Evolutionary conservation across 2,329 filamentous ascomycete species (phyloP).

Genomic region (Sclerotinia subarctica): DNA sequence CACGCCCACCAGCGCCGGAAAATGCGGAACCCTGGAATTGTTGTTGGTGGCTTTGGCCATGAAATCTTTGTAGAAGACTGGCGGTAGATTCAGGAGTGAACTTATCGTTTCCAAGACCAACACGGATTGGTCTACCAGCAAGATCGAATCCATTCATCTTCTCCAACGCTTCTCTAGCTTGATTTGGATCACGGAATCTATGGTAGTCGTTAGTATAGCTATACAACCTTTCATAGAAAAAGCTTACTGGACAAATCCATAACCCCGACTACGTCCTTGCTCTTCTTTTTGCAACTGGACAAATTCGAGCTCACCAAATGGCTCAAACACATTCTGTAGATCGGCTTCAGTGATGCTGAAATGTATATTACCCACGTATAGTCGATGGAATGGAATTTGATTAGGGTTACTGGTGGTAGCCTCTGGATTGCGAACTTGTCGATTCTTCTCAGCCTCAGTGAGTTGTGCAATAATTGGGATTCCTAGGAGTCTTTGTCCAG

Average conservation of each 20-base stretch:
- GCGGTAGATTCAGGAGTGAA: slow-evolving; percentile 97
- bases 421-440: slow-evolving; percentile 83
- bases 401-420: slow-evolving; percentile 66
- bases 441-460: slow-evolving; percentile 99
- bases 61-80: slow-evolving; percentile 87
- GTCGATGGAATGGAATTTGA: slow-evolving; percentile 90
- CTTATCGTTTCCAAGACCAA: slow-evolving; percentile 99
- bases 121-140: slow-evolving; percentile 92
- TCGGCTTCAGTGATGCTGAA: slow-evolving; percentile 98
- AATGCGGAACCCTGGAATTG: slow-evolving; percentile 87
- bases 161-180: slow-evolving; percentile 91
- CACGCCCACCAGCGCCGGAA: slow-evolving; percentile 84
- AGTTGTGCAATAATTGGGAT: slow-evolving; percentile 98
- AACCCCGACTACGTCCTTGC: slow-evolving; percentile 82
- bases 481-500: slow-evolving; percentile 96
- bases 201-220: slow-evolving; percentile 40
- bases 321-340: slow-evolving; percentile 92
- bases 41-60: slow-evolving; percentile 67
- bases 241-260: slow-evolving; percentile 97
- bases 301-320: slow-evolving; percentile 96
- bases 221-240: neutral
- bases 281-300: slow-evolving; percentile 98
- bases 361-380: slow-evolving; percentile 99
- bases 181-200: slow-evolving; percentile 83
- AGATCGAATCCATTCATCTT: slow-evolving; percentile 99